Conservation (phyloP, 169 alveolate genomes). For the Eimeria tenella region DNA sequence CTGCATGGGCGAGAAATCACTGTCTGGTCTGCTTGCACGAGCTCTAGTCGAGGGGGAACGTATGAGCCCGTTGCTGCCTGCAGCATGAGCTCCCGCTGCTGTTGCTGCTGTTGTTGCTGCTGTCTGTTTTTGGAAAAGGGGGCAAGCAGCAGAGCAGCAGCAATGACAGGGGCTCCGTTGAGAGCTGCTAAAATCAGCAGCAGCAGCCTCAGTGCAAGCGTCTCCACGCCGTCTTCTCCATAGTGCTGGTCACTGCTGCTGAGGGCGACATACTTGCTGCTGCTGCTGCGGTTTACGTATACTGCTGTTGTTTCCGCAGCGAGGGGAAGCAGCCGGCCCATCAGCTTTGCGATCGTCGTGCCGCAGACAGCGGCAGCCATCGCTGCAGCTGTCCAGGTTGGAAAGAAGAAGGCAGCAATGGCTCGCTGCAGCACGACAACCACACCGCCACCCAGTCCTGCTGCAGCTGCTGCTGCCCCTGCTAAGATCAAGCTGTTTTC, state of each 20-base stretch:
- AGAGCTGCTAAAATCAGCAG: background rate
- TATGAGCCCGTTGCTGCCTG: background rate
- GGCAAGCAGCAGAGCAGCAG: background rate
- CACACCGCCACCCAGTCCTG: conserved; percentile 13
- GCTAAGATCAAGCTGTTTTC: background rate
- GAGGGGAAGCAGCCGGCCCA: conserved; percentile 2
- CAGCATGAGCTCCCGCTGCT: background rate
- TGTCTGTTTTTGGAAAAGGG: background rate
- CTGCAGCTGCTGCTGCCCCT: background rate
- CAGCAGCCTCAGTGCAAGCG: background rate
- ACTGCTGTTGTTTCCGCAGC: conserved; percentile 3
- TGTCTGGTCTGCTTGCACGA: background rate
- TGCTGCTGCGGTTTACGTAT: background rate
- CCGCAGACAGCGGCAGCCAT: conserved; percentile 25
- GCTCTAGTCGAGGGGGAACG: background rate
- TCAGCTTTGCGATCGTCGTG: background rate
- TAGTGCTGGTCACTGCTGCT: background rate
- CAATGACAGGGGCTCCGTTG: background rate
- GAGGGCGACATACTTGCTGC: background rate
- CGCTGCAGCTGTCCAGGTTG: conserved; percentile 7
- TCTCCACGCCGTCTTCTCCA: background rate
- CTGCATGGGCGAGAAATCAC: background rate
- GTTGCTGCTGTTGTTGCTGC: background rate
- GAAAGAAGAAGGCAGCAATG: background rate
- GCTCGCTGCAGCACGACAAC: conserved; percentile 22